Evolutionary conservation across 2,329 filamentous ascomycete species (phyloP).

Genomic region (Leptodontidium sp.): DNA sequence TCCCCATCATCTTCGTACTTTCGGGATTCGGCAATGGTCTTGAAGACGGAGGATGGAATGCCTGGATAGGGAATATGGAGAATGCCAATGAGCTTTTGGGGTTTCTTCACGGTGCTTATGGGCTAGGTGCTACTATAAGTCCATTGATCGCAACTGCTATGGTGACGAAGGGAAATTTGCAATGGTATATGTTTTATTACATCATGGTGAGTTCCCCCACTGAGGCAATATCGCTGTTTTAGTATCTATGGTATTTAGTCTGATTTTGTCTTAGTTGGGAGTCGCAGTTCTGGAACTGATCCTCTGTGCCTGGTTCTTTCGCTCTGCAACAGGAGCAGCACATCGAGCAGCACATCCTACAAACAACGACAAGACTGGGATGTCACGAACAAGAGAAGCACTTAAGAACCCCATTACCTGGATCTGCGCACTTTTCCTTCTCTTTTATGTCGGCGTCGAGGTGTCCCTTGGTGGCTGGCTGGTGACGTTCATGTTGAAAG

Average conservation of each 20-base stretch:
- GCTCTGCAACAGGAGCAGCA: slow-evolving; percentile 63
- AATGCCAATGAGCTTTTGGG: slow-evolving; percentile 76
- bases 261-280: slow-evolving; percentile 49
- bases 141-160: slow-evolving; percentile 78
- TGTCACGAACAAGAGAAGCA: slow-evolving; percentile 41
- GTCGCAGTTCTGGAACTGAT: slow-evolving; percentile 63
- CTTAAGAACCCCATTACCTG: slow-evolving; percentile 67
- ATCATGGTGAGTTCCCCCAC: slow-evolving; percentile 64
- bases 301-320: slow-evolving; percentile 65
- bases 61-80: slow-evolving; percentile 71
- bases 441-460: slow-evolving; percentile 82
- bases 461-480: slow-evolving; percentile 83
- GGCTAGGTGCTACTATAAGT: slow-evolving; percentile 72
- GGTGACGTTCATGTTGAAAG: slow-evolving; percentile 84
- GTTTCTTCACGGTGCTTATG: slow-evolving; percentile 76
- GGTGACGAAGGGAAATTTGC: slow-evolving; percentile 66
- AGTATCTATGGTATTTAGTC: background rate
- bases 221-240: background rate
- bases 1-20: slow-evolving; percentile 71
- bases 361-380: slow-evolving; percentile 28
- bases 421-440: slow-evolving; percentile 76
- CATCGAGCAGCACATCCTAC: slow-evolving; percentile 65
- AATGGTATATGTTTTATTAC: slow-evolving; percentile 81
- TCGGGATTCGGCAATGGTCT: slow-evolving; percentile 77
- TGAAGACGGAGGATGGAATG: slow-evolving; percentile 66